Base-by-base conservation (phyloP, 495 filamentous ascomycete genomes). In the Pyrenula aspistea region DNA sequence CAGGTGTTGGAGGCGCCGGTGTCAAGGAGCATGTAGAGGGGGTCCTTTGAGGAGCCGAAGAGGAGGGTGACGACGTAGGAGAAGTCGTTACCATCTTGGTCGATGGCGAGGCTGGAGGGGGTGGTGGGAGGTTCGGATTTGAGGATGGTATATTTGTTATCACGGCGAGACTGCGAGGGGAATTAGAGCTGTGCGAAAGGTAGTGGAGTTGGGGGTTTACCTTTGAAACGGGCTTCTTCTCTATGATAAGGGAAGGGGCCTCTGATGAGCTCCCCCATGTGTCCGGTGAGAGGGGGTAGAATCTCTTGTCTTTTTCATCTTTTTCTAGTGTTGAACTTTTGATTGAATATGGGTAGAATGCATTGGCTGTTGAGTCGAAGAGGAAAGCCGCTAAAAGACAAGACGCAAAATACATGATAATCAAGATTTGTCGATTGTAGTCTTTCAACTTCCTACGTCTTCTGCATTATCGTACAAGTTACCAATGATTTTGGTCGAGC, bases 1-100 rank as follows among this genome's bases (percentile, higher is more conserved):
- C 89, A 95, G 10, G 82, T 87, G 62, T 83, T 85, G 21, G 81
- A 78, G 10, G 87, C 85, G 22, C 88, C 89, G 15, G 87, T 88
- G 65, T 95, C 89, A 25, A 95, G 63, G 47, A 89, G 77, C 76
- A 95, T 80, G 68, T 82, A 83, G 65, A 91, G 73, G 4, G 77
- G 68, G 59, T 84, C 80, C 42, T 75, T 69, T 24, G 77, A 65
- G 0, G 86, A 83, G 48, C 89, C 89, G 51, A 93, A 74, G 48
- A 72, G 64, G n/a, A 86, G 78, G 31, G 79, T 66, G 21, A 82
- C 67, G 62, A 95, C 89, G 73, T 95, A 95, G 4, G 85, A 85
- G 57, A 78, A 85, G 68, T 93, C 88, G 24, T 76, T 77, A 1
- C 86, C 87, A 69, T 89, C 85, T 67, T 93, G 85, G 62, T 85